Evolutionary conservation across 192 early-diverging fungal genomes (phyloP).

Genomic region (Chytriomyces sp.): DNA sequence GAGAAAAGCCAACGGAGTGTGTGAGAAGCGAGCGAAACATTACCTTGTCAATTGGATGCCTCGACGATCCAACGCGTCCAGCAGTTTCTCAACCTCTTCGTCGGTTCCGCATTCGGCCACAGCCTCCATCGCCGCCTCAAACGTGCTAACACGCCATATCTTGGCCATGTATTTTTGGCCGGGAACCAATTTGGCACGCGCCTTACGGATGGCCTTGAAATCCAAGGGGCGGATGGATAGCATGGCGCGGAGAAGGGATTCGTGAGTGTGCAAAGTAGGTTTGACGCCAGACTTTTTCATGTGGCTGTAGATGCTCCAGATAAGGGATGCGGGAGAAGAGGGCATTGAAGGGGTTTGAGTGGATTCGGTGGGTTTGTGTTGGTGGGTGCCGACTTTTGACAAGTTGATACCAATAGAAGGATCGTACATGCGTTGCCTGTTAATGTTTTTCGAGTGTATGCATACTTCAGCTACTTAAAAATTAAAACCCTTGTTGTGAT

Average conservation of each 20-base stretch:
- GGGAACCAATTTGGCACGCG: slow-evolving; percentile 2
- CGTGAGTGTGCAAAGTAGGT: background rate
- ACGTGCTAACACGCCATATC: background rate
- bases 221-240: background rate
- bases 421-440: background rate
- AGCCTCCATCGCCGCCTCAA: slow-evolving; percentile 1
- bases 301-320: background rate
- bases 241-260: background rate
- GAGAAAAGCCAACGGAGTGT: background rate
- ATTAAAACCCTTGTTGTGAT: too few species aligned
- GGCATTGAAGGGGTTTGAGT: background rate
- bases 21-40: background rate
- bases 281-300: slow-evolving; percentile 6
- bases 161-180: background rate
- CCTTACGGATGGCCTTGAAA: slow-evolving; percentile 11
- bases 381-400: background rate
- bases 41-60: background rate
- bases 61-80: background rate
- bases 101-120: slow-evolving; percentile 2
- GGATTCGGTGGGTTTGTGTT: background rate
- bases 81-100: background rate
- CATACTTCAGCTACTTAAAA: too few species aligned
- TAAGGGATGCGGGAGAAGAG: background rate
- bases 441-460: too few species aligned
- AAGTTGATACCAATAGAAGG: background rate